Conservation (phyloP, 352 stramenopile genomes). For the Globisporangium cylindrosporum region DNA sequence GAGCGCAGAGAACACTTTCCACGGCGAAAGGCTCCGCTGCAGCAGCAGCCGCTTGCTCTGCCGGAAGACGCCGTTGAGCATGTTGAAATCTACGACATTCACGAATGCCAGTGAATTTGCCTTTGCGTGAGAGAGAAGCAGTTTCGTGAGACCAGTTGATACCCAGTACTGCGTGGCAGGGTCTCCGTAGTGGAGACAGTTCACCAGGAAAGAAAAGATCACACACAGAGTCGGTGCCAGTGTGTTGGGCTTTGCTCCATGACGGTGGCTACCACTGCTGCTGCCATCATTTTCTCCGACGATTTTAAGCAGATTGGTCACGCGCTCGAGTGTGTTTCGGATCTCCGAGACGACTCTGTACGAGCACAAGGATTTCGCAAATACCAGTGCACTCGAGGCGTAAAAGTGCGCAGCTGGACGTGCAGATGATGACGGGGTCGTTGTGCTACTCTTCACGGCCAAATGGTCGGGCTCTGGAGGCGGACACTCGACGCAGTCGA, state of each 20-base stretch:
- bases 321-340: conserved; percentile 21
- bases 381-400: conserved; percentile 11
- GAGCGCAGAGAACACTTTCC: conserved; percentile 9
- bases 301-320: conserved; percentile 26
- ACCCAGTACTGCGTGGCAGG: conserved; percentile 30
- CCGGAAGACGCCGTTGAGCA: conserved; percentile 30
- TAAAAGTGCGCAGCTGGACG: conserved; percentile 1
- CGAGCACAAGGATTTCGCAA: conserved; percentile 24
- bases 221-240: conserved; percentile 24
- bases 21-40: not conserved
- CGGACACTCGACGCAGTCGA: not conserved
- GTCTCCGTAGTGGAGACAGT: conserved; percentile 41
- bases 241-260: conserved; percentile 17
- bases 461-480: not conserved
- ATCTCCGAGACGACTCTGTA: conserved; percentile 20
- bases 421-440: not conserved
- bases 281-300: conserved; percentile 25
- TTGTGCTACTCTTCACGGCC: not conserved
- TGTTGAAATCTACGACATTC: conserved; percentile 30
- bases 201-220: conserved; percentile 29
- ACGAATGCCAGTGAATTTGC: conserved; percentile 33
- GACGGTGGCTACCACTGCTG: not conserved
- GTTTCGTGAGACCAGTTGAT: conserved; percentile 18
- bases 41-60: not conserved
- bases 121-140: conserved; percentile 29